A percentile compares a stretch with the other conserved stretches of the same genome.
phyloP scores from a whole-genome alignment of 2,329 filamentous ascomycete species.

The Phyllosticta capitalensis region DNA sequence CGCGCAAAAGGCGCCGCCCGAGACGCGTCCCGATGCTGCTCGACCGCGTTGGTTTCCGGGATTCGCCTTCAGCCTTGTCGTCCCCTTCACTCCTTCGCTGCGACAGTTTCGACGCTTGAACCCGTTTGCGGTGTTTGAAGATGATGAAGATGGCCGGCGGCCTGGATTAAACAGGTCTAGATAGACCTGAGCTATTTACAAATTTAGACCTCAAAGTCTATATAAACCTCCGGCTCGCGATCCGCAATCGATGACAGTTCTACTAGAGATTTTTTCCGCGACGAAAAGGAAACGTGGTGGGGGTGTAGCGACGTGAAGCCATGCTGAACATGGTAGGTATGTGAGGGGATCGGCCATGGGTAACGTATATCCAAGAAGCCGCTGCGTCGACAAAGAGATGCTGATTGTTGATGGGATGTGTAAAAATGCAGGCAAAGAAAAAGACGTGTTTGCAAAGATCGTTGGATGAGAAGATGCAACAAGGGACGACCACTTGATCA shows the following conservation, averaged over 20 bases:
- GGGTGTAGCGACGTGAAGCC: neutral
- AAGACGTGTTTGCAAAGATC: neutral
- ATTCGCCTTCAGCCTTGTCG: neutral
- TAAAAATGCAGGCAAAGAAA: neutral
- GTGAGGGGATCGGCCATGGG: neutral
- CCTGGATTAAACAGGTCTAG: neutral
- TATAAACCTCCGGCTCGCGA: neutral
- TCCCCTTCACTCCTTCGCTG: neutral
- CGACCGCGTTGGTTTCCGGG: neutral
- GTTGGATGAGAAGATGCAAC: neutral
- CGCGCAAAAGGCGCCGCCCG: neutral
- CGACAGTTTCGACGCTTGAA: neutral
- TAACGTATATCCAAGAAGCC: neutral
- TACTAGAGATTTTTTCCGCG: neutral
- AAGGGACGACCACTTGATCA: slow-evolving; percentile 1
- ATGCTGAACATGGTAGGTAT: neutral
- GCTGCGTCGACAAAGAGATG: neutral
- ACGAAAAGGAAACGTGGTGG: neutral
- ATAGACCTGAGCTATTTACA: neutral
- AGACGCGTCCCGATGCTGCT: neutral
- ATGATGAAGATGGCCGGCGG: neutral
- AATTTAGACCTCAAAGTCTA: neutral
- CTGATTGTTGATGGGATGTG: neutral
- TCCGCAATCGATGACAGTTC: neutral
- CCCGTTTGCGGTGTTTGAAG: neutral